Percentiles rank a stretch among this genome's conserved stretches.
Conservation (phyloP, 495 filamentous ascomycete genomes). For the Podospora appendiculata region DNA sequence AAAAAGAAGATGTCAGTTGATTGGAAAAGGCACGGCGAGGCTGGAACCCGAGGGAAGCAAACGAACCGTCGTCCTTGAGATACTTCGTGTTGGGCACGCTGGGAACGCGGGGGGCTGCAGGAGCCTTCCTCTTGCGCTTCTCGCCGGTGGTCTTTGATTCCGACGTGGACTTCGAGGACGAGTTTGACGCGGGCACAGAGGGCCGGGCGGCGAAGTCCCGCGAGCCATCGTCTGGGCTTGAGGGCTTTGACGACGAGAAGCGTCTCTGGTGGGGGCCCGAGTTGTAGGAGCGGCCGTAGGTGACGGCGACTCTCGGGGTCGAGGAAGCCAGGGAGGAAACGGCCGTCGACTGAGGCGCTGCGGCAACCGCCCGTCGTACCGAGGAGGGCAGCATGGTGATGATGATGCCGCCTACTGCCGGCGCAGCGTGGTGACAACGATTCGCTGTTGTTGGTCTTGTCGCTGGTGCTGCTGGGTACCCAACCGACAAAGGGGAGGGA, state of each 20-base stretch:
- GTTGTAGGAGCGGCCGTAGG: slow-evolving; percentile 30
- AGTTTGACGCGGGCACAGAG: slow-evolving; percentile 28
- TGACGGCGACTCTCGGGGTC: slow-evolving; percentile 25
- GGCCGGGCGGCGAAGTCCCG: slow-evolving; percentile 36
- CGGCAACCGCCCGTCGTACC: slow-evolving; percentile 38
- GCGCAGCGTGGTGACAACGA: not conserved
- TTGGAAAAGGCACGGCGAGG: not conserved
- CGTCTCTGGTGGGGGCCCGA: slow-evolving; percentile 36
- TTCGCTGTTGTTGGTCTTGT: not conserved
- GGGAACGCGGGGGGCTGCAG: slow-evolving; percentile 46
- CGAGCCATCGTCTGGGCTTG: slow-evolving; percentile 44
- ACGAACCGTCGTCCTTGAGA: slow-evolving; percentile 63
- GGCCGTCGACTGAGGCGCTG: slow-evolving; percentile 34
- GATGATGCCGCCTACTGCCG: slow-evolving; percentile 10
- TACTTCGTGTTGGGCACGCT: slow-evolving; percentile 81
- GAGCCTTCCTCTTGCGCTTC: slow-evolving; percentile 38
- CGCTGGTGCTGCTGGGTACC: too few species aligned
- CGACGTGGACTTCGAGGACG: slow-evolving; percentile 17
- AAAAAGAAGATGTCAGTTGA: not conserved
- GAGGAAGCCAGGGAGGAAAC: slow-evolving; percentile 28
- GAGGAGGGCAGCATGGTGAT: slow-evolving; percentile 44
- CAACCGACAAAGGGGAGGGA: too few species aligned
- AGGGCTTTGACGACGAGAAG: slow-evolving; percentile 52
- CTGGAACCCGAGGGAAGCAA: not conserved
- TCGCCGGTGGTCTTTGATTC: slow-evolving; percentile 20